phyloP scores from a whole-genome alignment of 2,329 filamentous ascomycete species.

The Akanthomyces dipterigenus region DNA sequence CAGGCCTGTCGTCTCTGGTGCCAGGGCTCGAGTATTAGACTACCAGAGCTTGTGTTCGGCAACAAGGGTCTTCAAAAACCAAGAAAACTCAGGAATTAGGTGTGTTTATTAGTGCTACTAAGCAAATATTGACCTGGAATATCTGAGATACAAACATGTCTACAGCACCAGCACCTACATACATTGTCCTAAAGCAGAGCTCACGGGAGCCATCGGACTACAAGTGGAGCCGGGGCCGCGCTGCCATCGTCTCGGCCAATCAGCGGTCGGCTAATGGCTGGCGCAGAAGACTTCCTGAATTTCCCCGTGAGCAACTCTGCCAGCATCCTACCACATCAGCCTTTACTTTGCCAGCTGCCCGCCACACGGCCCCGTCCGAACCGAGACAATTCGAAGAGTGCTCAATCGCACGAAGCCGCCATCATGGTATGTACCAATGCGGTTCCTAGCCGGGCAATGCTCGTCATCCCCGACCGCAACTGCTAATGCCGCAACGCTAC shows the following conservation, averaged over 20 bases:
- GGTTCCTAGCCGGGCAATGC: background rate
- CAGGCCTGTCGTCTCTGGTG: no score
- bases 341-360: conserved; percentile 6
- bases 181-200: background rate
- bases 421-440: conserved; percentile 50
- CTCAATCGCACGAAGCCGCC: conserved; percentile 18
- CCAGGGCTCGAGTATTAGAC: no score
- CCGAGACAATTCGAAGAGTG: conserved; percentile 4
- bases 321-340: conserved; percentile 5
- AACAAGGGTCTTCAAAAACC: no score
- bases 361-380: conserved; percentile 7
- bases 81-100: no score
- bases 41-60: no score
- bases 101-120: no score
- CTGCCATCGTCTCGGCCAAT: conserved; percentile 3
- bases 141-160: background rate
- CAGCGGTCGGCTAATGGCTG: conserved; percentile 4
- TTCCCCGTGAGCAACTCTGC: conserved; percentile 7
- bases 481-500: conserved; percentile 28
- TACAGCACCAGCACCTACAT: background rate
- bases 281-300: conserved; percentile 13
- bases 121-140: background rate
- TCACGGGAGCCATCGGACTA: conserved; percentile 7
- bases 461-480: background rate
- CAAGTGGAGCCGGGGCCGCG: conserved; percentile 3